Conservation (phyloP, 208 protist genomes). For the Crithidia mellificae region DNA sequence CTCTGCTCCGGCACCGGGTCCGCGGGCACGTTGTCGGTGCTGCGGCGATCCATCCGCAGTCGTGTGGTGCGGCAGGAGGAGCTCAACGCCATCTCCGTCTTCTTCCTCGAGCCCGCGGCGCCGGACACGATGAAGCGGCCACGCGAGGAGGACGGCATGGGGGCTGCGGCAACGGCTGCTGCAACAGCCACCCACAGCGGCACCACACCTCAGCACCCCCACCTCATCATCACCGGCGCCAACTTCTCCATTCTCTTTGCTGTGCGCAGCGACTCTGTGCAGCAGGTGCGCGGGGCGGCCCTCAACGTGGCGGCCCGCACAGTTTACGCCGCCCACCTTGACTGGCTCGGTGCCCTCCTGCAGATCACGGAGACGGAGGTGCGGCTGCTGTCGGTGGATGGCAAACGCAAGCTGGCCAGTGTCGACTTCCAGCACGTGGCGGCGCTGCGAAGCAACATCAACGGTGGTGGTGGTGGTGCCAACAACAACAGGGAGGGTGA, state of each 20-base stretch:
- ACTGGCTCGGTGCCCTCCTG: conserved; percentile 55
- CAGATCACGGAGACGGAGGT: conserved; percentile 81
- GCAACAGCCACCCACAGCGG: not conserved
- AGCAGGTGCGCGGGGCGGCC: conserved; percentile 69
- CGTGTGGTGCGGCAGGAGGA: conserved; percentile 57
- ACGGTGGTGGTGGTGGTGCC: not conserved
- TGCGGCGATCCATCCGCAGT: conserved; percentile 71
- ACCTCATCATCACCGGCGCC: conserved; percentile 69
- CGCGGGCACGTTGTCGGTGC: conserved; percentile 55
- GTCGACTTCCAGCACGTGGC: conserved; percentile 15
- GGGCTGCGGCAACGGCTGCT: not conserved
- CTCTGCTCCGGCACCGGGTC: conserved; percentile 57
- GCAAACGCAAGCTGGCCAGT: conserved; percentile 31
- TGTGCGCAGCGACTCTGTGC: conserved; percentile 65
- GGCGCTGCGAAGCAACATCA: conserved; percentile 10
- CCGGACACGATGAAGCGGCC: conserved; percentile 27
- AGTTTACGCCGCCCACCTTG: conserved; percentile 53
- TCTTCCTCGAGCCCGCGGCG: conserved; percentile 46
- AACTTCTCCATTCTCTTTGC: conserved; percentile 79
- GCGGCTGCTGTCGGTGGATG: conserved; percentile 62
- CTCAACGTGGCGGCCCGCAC: conserved; percentile 56
- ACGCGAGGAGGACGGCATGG: conserved; percentile 30
- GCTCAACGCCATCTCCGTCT: conserved; percentile 77
- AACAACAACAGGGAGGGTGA: not conserved
- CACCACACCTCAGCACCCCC: conserved; percentile 17